phyloP scores from a whole-genome alignment of 495 filamentous ascomycete species.

The Jackrogersella minutella region DNA sequence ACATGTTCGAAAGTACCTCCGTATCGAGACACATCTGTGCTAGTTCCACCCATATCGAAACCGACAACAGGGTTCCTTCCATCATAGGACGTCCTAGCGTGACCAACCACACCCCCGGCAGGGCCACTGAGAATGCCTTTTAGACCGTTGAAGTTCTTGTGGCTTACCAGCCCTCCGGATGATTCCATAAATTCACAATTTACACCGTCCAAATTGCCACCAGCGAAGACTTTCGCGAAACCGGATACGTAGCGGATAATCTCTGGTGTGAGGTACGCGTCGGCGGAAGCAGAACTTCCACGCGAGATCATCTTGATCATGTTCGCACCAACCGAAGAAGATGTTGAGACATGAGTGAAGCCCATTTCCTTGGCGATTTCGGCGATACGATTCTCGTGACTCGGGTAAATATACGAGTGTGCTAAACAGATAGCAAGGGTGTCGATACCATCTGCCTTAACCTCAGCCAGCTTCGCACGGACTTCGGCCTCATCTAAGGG shows the following conservation, averaged over 20 bases:
- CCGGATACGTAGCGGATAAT: conserved; percentile 95
- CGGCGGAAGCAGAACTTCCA: conserved; percentile 83
- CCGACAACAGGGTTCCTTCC: conserved; percentile 90
- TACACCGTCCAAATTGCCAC: conserved; percentile 67
- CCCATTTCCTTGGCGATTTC: conserved; percentile 74
- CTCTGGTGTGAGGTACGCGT: conserved; percentile 94
- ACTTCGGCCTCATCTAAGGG: conserved; percentile 58
- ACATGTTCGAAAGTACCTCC: conserved; percentile 88
- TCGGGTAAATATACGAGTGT: conserved; percentile 81
- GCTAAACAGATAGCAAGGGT: conserved; percentile 77
- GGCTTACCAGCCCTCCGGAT: conserved; percentile 80
- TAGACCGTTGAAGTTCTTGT: conserved; percentile 76
- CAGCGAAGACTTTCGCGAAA: conserved; percentile 78
- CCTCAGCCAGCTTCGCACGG: conserved; percentile 63
- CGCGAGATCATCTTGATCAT: conserved; percentile 94
- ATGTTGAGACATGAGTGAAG: conserved; percentile 77
- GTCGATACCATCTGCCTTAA: conserved; percentile 52
- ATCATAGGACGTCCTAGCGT: conserved; percentile 95
- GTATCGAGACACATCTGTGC: conserved; percentile 93
- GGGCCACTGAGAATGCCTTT: conserved; percentile 81
- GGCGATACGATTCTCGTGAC: conserved; percentile 69
- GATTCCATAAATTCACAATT: conserved; percentile 91
- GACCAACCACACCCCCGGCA: conserved; percentile 88
- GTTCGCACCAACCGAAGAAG: conserved; percentile 69
- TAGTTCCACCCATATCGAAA: conserved; percentile 96